Conservation (phyloP, 73 alveolate genomes). For the Symbiodinium natans region DNA sequence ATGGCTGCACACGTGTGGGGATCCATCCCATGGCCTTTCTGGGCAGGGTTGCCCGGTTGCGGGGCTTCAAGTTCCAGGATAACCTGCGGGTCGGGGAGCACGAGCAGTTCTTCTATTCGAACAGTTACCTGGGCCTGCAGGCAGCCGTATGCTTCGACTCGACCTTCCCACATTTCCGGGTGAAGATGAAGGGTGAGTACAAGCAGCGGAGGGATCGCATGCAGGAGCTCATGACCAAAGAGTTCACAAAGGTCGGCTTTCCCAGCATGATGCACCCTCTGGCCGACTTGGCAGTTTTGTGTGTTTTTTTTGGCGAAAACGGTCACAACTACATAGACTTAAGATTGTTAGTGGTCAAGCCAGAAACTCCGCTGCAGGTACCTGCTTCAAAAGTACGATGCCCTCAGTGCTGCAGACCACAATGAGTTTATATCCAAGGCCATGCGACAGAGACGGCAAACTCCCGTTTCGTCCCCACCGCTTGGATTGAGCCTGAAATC, state of each 20-base stretch:
- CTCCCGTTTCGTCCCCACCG: background rate
- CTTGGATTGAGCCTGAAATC: background rate
- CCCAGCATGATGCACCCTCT: slow-evolving; percentile 61
- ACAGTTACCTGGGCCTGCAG: slow-evolving; percentile 66
- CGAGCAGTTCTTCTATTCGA: slow-evolving; percentile 84
- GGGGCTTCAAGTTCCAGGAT: slow-evolving; percentile 72
- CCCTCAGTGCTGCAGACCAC: slow-evolving; percentile 38
- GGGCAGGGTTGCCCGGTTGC: slow-evolving; percentile 66
- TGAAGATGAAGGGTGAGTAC: slow-evolving; percentile 76
- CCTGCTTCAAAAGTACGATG: slow-evolving; percentile 77
- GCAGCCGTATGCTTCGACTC: slow-evolving; percentile 89
- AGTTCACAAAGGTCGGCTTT: slow-evolving; percentile 69
- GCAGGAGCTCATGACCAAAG: slow-evolving; percentile 85
- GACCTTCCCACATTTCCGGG: slow-evolving; percentile 84
- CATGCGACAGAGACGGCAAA: no score
- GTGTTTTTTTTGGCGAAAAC: background rate
- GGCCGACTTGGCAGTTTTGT: background rate
- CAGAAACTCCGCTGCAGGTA: slow-evolving; percentile 12
- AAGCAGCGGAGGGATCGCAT: slow-evolving; percentile 78
- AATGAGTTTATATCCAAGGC: slow-evolving; percentile 55
- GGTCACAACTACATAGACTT: background rate
- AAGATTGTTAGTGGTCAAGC: background rate
- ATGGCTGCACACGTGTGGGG: slow-evolving; percentile 88
- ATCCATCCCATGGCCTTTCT: slow-evolving; percentile 91
- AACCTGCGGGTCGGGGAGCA: slow-evolving; percentile 85